Percentiles rank a stretch among this genome's conserved stretches.
These are phyloP conservation scores for Isabelozyma gotoi DNA, from an alignment of 805 yeast genomes.

Conservation along the genomic window DNA sequence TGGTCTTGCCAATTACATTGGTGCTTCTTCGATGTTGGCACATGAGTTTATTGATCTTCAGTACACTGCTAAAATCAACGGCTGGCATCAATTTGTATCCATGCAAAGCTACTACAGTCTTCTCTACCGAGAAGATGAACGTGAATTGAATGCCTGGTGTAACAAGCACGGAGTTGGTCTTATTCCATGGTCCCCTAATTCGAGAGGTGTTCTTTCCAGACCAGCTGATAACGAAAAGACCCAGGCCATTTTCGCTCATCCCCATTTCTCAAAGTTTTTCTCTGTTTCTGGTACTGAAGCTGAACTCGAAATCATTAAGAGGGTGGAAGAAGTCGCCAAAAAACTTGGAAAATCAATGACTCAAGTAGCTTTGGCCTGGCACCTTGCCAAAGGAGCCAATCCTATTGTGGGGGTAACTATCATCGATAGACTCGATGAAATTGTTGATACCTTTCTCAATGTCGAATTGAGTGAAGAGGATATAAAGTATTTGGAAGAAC, in stretches of 20 bases:
- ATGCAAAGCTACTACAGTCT: slow-evolving; percentile 62
- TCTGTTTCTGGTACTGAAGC: not conserved
- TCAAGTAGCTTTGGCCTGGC: slow-evolving; percentile 19
- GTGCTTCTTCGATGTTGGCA: slow-evolving; percentile 63
- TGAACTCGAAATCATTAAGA: slow-evolving; percentile 17
- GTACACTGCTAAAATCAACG: slow-evolving; percentile 51
- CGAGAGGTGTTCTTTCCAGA: slow-evolving; percentile 54
- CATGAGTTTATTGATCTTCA: slow-evolving; percentile 56
- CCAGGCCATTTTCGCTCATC: not conserved
- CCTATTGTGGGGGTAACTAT: slow-evolving; percentile 17
- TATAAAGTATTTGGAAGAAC: not conserved
- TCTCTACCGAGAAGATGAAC: slow-evolving; percentile 62
- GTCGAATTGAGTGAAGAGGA: slow-evolving; percentile 6
- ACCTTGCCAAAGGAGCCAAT: slow-evolving; percentile 13
- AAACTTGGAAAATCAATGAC: slow-evolving; percentile 48
- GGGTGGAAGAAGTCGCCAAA: slow-evolving; percentile 56
- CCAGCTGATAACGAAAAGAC: slow-evolving; percentile 26
- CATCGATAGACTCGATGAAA: slow-evolving; percentile 16
- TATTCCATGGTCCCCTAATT: slow-evolving; percentile 63
- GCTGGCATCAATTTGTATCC: slow-evolving; percentile 58
- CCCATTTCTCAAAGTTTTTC: not conserved
- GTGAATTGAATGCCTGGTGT: slow-evolving; percentile 59
- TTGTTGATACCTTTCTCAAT: slow-evolving; percentile 5
- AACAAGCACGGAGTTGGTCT: slow-evolving; percentile 45
- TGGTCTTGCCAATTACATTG: slow-evolving; percentile 55